phyloP scores from a whole-genome alignment of 495 filamentous ascomycete genomes.

The Neohortaea acidophila region DNA sequence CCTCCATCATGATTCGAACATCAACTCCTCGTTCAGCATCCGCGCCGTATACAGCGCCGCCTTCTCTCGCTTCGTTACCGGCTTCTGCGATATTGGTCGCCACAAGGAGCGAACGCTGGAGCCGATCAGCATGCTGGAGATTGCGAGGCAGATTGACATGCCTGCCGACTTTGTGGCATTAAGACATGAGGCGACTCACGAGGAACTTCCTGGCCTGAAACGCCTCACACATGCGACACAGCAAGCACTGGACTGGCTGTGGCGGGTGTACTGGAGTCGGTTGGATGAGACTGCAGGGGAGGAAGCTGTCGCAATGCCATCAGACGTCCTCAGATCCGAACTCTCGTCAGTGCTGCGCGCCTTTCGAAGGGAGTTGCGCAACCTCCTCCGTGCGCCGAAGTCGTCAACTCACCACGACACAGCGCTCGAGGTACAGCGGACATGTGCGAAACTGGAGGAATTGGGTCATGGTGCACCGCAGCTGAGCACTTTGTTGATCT shows the following conservation, averaged over 20 bases:
- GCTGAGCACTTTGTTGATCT: no score
- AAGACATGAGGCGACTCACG: constrained; percentile 78
- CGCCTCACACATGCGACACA: constrained; percentile 49
- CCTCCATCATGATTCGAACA: constrained; percentile 42
- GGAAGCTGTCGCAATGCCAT: neutral
- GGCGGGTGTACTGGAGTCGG: constrained; percentile 67
- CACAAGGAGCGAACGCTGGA: constrained; percentile 53
- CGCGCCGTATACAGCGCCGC: constrained; percentile 43
- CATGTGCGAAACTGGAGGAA: constrained; percentile 2
- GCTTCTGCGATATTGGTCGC: constrained; percentile 52
- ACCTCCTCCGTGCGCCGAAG: no score
- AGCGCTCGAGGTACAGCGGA: no score
- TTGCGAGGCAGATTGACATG: constrained; percentile 59
- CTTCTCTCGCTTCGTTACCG: constrained; percentile 74
- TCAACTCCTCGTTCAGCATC: constrained; percentile 36
- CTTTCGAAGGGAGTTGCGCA: constrained; percentile 16
- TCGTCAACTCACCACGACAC: no score
- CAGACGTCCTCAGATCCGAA: constrained; percentile 5
- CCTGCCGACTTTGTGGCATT: constrained; percentile 80
- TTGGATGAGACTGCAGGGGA: constrained; percentile 20
- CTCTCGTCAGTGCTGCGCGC: constrained; percentile 16
- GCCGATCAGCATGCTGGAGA: constrained; percentile 59
- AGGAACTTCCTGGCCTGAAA: constrained; percentile 59
- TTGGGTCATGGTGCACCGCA: neutral
- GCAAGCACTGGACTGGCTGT: constrained; percentile 69